phyloP scores from a whole-genome alignment of 192 early-diverging fungal species.

The Powellomyces hirtus region DNA sequence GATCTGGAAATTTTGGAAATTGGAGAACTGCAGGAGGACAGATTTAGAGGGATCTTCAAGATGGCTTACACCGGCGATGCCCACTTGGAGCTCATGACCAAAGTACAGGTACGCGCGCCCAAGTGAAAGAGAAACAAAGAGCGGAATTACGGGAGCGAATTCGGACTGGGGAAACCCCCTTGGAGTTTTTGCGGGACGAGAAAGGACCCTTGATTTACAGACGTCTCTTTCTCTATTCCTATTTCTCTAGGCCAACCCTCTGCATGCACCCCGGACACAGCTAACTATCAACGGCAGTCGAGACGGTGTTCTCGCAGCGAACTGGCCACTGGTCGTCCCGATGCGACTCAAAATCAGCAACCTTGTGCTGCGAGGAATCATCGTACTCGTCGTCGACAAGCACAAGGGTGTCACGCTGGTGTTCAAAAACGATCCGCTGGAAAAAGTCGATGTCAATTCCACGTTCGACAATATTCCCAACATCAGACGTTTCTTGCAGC shows the following conservation, averaged over 20 bases:
- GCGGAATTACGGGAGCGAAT: too few species aligned
- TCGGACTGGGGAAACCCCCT: too few species aligned
- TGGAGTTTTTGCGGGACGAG: not conserved
- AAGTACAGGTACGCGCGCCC: constrained; percentile 72
- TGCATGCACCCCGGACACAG: constrained; percentile 27
- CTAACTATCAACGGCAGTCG: constrained; percentile 8
- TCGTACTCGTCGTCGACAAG: constrained; percentile 92
- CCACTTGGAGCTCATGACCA: constrained; percentile 84
- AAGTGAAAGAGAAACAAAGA: too few species aligned
- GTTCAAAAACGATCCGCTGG: constrained; percentile 96
- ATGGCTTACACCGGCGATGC: constrained; percentile 93
- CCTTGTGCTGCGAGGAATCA: constrained; percentile 84
- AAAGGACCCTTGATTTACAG: not conserved
- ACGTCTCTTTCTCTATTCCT: too few species aligned
- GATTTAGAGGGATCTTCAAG: constrained; percentile 94
- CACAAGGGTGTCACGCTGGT: constrained; percentile 92
- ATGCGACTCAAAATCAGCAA: constrained; percentile 92
- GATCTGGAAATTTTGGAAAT: constrained; percentile 98
- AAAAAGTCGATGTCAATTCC: constrained; percentile 90
- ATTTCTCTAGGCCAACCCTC: constrained; percentile 68
- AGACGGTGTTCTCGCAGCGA: constrained; percentile 70
- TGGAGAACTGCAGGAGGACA: constrained; percentile 89
- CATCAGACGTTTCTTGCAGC: constrained; percentile 83
- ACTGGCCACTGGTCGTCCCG: constrained; percentile 91
- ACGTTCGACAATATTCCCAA: constrained; percentile 93